Conservation (phyloP, 2,329 filamentous ascomycete genomes). For the Penicillium rolfsii region DNA sequence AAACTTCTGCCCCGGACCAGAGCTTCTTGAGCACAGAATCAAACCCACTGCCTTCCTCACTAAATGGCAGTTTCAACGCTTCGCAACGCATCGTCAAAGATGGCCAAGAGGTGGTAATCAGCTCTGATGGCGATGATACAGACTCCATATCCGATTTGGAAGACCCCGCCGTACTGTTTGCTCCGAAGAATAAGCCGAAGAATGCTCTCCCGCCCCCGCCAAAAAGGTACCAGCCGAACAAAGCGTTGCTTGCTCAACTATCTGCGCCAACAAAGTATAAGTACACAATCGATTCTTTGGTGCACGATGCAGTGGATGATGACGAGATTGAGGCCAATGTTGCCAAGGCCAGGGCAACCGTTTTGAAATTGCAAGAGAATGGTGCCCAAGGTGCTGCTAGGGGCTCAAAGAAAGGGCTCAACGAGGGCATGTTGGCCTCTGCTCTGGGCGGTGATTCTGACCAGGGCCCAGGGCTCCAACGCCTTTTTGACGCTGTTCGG, state of each 20-base stretch:
- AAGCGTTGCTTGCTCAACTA: constrained; percentile 5
- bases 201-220: not conserved
- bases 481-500: constrained; percentile 60
- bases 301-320: constrained; percentile 63
- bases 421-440: constrained; percentile 48
- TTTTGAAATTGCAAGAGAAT: constrained; percentile 22
- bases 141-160: constrained; percentile 61
- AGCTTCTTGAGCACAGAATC: constrained; percentile 28
- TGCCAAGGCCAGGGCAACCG: constrained; percentile 41
- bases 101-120: constrained; percentile 59
- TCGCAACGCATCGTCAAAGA: constrained; percentile 61
- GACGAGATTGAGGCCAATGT: constrained; percentile 61
- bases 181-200: constrained; percentile 36
- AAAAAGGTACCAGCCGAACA: constrained; percentile 3
- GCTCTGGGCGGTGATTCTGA: constrained; percentile 47
- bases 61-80: constrained; percentile 31
- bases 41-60: constrained; percentile 19
- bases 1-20: constrained; percentile 14
- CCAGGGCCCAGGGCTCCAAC: constrained; percentile 48
- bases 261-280: constrained; percentile 52
- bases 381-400: not conserved
- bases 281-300: constrained; percentile 65
- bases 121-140: constrained; percentile 72
- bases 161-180: constrained; percentile 47
- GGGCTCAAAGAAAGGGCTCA: constrained; percentile 25